Percentiles rank a stretch among this genome's conserved stretches.
Conservation (phyloP, 176 grass and related monocot species). For the Zoysia pacifica region DNA sequence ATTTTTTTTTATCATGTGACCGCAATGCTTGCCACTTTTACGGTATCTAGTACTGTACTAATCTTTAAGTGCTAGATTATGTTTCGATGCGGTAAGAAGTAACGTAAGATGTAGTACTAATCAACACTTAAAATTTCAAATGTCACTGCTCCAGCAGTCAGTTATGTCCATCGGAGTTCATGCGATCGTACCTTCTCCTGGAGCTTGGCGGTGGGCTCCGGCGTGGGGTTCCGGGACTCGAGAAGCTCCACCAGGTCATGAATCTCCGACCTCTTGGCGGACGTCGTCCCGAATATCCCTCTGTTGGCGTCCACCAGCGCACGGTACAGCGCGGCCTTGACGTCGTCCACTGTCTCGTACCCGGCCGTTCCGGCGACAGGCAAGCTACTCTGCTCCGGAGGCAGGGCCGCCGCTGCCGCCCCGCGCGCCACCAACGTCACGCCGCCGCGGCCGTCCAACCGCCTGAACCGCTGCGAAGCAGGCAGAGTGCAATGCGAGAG, state of each 20-base stretch:
- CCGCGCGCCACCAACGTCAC: neutral
- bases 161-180: no score
- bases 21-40: neutral
- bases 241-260: conserved; percentile 66
- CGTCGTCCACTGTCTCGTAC: conserved; percentile 30
- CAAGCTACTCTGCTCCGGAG: conserved; percentile 30
- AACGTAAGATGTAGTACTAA: neutral
- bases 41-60: neutral
- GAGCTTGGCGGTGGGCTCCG: conserved; percentile 60
- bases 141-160: neutral
- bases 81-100: neutral
- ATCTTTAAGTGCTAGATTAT: neutral
- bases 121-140: neutral
- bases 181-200: conserved; percentile 58
- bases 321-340: conserved; percentile 52
- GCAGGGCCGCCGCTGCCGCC: conserved; percentile 15
- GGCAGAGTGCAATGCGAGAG: neutral
- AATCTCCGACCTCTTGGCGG: conserved; percentile 72
- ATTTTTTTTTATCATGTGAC: neutral
- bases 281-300: conserved; percentile 83
- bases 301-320: conserved; percentile 56
- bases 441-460: neutral
- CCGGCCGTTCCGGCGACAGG: conserved; percentile 6
- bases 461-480: neutral
- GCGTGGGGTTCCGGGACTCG: conserved; percentile 79